Evolutionary conservation across 2,329 filamentous ascomycete species (phyloP).

Genomic region (Rasamsonia emersonii): DNA sequence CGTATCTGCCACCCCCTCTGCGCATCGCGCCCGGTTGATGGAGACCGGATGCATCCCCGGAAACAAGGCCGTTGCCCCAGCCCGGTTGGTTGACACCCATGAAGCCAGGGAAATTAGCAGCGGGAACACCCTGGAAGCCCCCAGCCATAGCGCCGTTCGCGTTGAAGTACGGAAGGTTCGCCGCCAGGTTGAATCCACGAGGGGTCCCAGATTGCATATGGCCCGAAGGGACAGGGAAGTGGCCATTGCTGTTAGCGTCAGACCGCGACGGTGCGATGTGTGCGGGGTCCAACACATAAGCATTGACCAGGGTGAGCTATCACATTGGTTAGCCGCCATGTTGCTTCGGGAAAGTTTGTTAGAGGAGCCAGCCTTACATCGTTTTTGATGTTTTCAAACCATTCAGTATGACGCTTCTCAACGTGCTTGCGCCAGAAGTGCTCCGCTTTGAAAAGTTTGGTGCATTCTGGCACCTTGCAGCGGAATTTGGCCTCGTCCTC

Average conservation of each 20-base stretch:
- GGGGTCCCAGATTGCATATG: conserved; percentile 76
- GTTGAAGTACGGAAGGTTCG: conserved; percentile 56
- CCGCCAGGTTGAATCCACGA: conserved; percentile 77
- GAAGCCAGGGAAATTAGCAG: conserved; percentile 22
- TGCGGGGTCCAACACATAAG: conserved; percentile 86
- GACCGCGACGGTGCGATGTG: conserved; percentile 90
- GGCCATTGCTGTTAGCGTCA: conserved; percentile 90
- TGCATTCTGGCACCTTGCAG: conserved; percentile 92
- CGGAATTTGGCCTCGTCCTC: conserved; percentile 96
- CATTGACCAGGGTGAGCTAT: conserved; percentile 82
- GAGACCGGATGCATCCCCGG: conserved; percentile 32
- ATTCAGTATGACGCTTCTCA: conserved; percentile 89
- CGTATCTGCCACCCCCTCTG: conserved; percentile 54
- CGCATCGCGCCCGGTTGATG: conserved; percentile 60
- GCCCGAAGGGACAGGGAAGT: conserved; percentile 74
- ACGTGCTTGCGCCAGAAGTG: conserved; percentile 98
- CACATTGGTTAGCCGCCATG: conserved; percentile 32
- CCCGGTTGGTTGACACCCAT: conserved; percentile 21
- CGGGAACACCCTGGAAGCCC: conserved; percentile 24
- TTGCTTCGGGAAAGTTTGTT: too few species aligned
- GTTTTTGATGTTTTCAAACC: conserved; percentile 68
- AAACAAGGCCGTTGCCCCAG: conserved; percentile 25
- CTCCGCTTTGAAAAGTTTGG: conserved; percentile 94
- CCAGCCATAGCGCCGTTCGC: conserved; percentile 31
- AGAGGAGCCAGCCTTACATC: too few species aligned